Percentiles rank a stretch among this genome's conserved stretches.
These are phyloP conservation scores for Bacidia rubella DNA, from an alignment of 495 filamentous ascomycete species.

Conservation along the genomic window DNA sequence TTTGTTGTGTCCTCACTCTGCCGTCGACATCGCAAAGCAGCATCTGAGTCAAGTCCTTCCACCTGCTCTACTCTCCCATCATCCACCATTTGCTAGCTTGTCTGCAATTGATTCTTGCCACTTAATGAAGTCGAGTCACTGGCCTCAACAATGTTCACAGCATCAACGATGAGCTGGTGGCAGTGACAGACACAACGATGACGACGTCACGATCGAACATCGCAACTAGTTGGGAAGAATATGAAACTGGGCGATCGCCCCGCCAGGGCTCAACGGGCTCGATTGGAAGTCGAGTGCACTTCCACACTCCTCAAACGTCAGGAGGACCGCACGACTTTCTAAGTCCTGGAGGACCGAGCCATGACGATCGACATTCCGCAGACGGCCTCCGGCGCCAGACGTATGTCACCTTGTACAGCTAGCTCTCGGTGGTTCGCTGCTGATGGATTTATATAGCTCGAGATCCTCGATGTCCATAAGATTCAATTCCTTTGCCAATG, in stretches of 20 bases:
- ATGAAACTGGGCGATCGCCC: slow-evolving; percentile 24
- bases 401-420: slow-evolving; percentile 1
- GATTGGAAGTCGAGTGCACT: slow-evolving; percentile 24
- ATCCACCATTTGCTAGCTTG: too few species aligned
- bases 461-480: slow-evolving; percentile 59
- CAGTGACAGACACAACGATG: slow-evolving; percentile 4
- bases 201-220: slow-evolving; percentile 17
- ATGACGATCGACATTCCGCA: slow-evolving; percentile 6
- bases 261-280: slow-evolving; percentile 26
- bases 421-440: background rate
- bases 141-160: background rate
- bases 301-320: slow-evolving; percentile 18
- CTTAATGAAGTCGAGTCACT: background rate
- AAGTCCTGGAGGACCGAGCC: slow-evolving; percentile 6
- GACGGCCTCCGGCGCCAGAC: slow-evolving; percentile 10
- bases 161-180: background rate
- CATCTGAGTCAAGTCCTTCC: too few species aligned
- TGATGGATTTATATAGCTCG: background rate
- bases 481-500: slow-evolving; percentile 53
- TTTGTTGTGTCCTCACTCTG: background rate
- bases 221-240: slow-evolving; percentile 28
- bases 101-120: too few species aligned
- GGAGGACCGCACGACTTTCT: background rate
- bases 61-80: too few species aligned
- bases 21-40: background rate